A percentile compares a stretch with the other conserved stretches of the same genome.
Conservation (phyloP, 345 rosid genomes). For the Microcos paniculata region DNA sequence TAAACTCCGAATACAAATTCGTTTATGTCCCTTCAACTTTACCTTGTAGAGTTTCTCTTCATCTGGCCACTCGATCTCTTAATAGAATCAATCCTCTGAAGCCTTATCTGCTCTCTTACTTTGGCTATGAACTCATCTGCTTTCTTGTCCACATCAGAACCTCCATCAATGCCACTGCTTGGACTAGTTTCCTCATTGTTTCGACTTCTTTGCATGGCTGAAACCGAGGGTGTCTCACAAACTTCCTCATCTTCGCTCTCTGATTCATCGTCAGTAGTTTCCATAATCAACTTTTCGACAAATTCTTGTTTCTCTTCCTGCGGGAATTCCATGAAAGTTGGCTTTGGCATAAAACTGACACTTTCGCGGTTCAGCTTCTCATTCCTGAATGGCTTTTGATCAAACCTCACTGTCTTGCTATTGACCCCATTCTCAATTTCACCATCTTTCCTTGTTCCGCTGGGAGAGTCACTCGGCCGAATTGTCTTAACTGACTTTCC, state of each 20-base stretch:
- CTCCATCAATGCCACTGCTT: slow-evolving; percentile 38
- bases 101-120: slow-evolving; percentile 97
- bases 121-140: slow-evolving; percentile 98
- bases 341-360: slow-evolving; percentile 19
- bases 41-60: slow-evolving; percentile 23
- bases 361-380: slow-evolving; percentile 23
- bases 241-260: slow-evolving; percentile 33
- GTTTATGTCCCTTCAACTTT: slow-evolving; percentile 5
- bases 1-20: neutral
- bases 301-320: slow-evolving; percentile 24
- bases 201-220: neutral
- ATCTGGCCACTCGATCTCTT: slow-evolving; percentile 59
- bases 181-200: slow-evolving; percentile 29
- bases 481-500: slow-evolving; percentile 33
- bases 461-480: slow-evolving; percentile 32
- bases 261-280: slow-evolving; percentile 34
- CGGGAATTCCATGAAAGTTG: slow-evolving; percentile 34
- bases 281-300: slow-evolving; percentile 32
- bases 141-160: slow-evolving; percentile 89
- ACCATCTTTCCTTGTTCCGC: slow-evolving; percentile 21
- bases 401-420: slow-evolving; percentile 15
- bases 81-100: slow-evolving; percentile 88
- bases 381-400: slow-evolving; percentile 25
- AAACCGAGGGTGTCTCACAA: slow-evolving; percentile 4
- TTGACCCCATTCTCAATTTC: slow-evolving; percentile 17